Evolutionary conservation across 768 basidiomycete genomes (phyloP), one percentile per base, ranked within the genome.

Genomic region (Mycena olivaceomarginata): DNA sequence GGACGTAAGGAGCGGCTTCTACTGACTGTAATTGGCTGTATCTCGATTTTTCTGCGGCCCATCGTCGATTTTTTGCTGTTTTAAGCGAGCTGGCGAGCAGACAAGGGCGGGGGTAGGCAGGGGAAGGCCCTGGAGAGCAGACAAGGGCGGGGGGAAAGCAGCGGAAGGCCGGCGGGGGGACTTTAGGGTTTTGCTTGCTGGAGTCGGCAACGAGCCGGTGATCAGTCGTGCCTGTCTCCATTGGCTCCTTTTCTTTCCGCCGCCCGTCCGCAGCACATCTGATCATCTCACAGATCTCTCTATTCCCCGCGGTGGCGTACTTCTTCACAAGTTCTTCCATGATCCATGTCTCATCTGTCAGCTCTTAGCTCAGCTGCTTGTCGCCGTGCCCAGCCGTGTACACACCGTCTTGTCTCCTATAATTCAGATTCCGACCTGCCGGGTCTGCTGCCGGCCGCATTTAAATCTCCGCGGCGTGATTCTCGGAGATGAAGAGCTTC

Each of bases 1-100:
- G 75, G 73, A 62, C 68, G 77, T 65, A 78, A 82, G 66, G 71
- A 76, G 22, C 16, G 10, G 6, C 31, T 25, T 31, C 93, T 56
- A 51, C 94, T 83, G 79, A 95, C 94, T 2, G 92, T 93, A 83
- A 95, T 95, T 79, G 94, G 94, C 84, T 94, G 93, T 60, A 95
- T 95, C 87, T 94, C 94, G 82, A 95, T 95, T 89, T 95, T 95
- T 88, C 94, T 87, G 84, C 94, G 87, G 78, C 94, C 94, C 94
- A 94, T 94, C 53, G 57, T 31, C 31, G 31, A 31, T 31, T 31
- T 4, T 31, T 31, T 31, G 31, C 31, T 0, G 31, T 31, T 31
- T 31, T 4, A 31, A 31, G 31, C 31, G 31, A 31, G 31, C 43
- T 68, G 74, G 40, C 12, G 22, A 25, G 16, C 45, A 53, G 41